Evolutionary conservation across 306 rosid species (phyloP), one percentile per base, ranked within the genome.

Genomic region (Trichosanthes cucumerina): DNA sequence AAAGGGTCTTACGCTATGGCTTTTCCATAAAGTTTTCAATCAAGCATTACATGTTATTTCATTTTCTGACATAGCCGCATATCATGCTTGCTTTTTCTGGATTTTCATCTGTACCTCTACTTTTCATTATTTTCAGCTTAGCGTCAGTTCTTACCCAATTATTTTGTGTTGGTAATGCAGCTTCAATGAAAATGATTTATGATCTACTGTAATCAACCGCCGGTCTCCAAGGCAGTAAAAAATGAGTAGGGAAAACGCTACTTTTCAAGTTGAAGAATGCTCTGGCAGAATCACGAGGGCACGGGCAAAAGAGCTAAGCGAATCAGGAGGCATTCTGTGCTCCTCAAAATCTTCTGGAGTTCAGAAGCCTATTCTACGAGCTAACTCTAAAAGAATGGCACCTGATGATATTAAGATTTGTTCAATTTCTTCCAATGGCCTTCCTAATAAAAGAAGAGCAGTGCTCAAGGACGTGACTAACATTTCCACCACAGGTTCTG

Each of bases 211-310:
- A 50, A 62, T 58, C 68, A 72, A 47, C 77, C 84, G 89, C 88
- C 86, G 83, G 79, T 85, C 79, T 83, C 71, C 74, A 59, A 90
- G 90, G 97, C 88, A 83, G 53, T 79, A 85, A 74, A 84, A 58
- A 70, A 96, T 91, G 98, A 83, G 81, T 39, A 86, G 80, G 79
- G 96, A 77, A 80, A 85, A 82, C 15, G 58, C 10, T 75, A 56
- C 81, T 88, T 89, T 88, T 83, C 83, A 83, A 82, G 86, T 72
- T 63, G 90, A 84, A 81, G 92, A 76, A 80, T 85, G 77, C 66
- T 80, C 78, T 43, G 85, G 71, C 54, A 88, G 99, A 74, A 79
- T 96, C 66, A 96, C 99, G 44, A 83, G 98, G 80, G 90, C 99
- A 41, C 84, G 93, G 82, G 90, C 97, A 57, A 95, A 79, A 83